Evolutionary conservation across 2,329 filamentous ascomycete species (phyloP).

Genomic region (Periconia macrospinosa): DNA sequence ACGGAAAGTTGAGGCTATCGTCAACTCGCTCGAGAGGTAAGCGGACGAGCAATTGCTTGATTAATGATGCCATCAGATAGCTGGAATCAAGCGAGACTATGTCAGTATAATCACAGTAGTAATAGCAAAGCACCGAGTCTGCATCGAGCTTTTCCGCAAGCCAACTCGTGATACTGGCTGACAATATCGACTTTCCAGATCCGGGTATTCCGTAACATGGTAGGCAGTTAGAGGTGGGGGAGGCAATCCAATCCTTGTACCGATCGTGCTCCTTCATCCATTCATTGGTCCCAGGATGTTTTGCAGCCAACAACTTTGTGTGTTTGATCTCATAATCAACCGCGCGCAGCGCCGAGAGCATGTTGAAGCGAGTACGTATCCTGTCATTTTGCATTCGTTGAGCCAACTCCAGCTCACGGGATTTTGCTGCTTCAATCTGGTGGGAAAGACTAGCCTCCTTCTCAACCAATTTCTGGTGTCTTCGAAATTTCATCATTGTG

Average conservation of each 20-base stretch:
- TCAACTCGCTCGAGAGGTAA: constrained; percentile 10
- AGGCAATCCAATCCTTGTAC: constrained; percentile 16
- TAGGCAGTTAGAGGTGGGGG: constrained; percentile 10
- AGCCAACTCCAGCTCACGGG: constrained; percentile 14
- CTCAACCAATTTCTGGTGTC: constrained; percentile 16
- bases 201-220: constrained; percentile 25
- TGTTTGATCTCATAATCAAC: constrained; percentile 19
- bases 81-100: constrained; percentile 8
- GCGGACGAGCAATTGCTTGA: constrained; percentile 14
- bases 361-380: constrained; percentile 5
- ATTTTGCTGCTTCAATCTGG: constrained; percentile 18
- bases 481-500: constrained; percentile 17
- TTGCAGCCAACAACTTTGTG: background rate
- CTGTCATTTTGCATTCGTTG: constrained; percentile 13
- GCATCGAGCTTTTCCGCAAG: background rate
- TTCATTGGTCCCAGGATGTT: constrained; percentile 14
- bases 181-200: constrained; percentile 23
- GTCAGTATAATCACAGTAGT: constrained; percentile 21
- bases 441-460: constrained; percentile 19
- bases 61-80: constrained; percentile 9
- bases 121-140: constrained; percentile 9
- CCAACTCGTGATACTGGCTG: constrained; percentile 11
- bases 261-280: constrained; percentile 18
- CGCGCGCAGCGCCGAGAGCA: constrained; percentile 9
- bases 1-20: constrained; percentile 6